Base-by-base conservation (phyloP, 768 basidiomycete genomes). In the Lactarius psammicola region DNA sequence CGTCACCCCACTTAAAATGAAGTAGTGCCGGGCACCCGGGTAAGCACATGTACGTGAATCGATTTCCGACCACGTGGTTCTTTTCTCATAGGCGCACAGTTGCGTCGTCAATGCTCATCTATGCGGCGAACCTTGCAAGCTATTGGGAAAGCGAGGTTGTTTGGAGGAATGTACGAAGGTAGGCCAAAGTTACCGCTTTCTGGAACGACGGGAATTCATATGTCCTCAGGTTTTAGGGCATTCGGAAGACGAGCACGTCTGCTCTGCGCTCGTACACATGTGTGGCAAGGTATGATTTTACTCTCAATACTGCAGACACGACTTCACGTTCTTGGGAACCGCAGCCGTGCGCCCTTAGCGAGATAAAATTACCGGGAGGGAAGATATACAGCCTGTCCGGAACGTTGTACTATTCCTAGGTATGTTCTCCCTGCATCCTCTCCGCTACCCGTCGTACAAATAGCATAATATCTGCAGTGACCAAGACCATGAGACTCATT, bases 21-120 rank as follows among this genome's bases (percentile, higher is more conserved):
- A 5, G 26, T 65, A 86, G 85, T 23, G 85, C 84, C 31, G 86
- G 86, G 0, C 85, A 87, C 62, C 71, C 79, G 31, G 84, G 83
- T 15, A 76, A 75, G 9, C 85, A 87, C 65, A 78, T 84, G 86
- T 85, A 71, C 56, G 80, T 4, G n/a, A 10, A 23, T n/a, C 4
- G 4, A 10, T 0, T n/a, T 7, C 13, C 30, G 11, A 4, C n/a
- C 15, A 26, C 13, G 26, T 56, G 17, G n/a, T 4, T 9, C 66
- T 10, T 60, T 38, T 49, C 34, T 44, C 53, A 20, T 60, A 86
- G 84, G 61, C 86, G 85, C 67, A 73, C 78, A 87, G 87, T 60
- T 87, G 86, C 66, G 73, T 78, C 33, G 77, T 81, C 1, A 80
- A 78, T 36, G 70, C 74, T 28, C 81, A 87, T 73, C 68, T 86